These are phyloP conservation scores for Leccinum longicurvipes DNA, from an alignment of 768 basidiomycete species.

Conservation along the genomic window DNA sequence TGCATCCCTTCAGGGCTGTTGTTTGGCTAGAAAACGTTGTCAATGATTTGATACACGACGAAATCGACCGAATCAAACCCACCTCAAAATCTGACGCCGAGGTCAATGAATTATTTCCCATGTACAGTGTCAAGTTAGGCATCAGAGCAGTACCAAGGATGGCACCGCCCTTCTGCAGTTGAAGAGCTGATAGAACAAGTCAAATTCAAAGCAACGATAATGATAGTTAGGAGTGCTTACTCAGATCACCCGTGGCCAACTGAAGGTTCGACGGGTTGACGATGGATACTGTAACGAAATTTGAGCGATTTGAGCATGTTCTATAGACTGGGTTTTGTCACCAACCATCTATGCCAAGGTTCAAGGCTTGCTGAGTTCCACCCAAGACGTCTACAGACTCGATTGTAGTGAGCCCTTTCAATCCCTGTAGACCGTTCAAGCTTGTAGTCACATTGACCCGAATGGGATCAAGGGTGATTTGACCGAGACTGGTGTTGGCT, in stretches of 20 bases:
- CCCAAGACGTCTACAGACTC: conserved; percentile 62
- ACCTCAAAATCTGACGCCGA: conserved; percentile 53
- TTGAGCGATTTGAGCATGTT: not conserved
- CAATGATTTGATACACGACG: not conserved
- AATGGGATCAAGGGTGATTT: conserved; percentile 68
- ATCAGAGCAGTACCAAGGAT: conserved; percentile 59
- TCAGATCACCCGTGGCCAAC: conserved; percentile 58
- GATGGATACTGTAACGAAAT: conserved; percentile 46
- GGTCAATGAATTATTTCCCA: conserved; percentile 56
- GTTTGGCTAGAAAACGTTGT: conserved; percentile 46
- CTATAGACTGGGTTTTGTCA: not conserved
- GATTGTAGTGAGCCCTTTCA: conserved; percentile 55
- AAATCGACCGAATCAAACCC: not conserved
- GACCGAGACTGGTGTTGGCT: conserved; percentile 59
- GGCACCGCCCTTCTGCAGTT: conserved; percentile 49
- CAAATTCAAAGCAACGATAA: not conserved
- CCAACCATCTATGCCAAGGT: conserved; percentile 56
- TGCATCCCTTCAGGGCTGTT: conserved; percentile 53
- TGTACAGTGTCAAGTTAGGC: conserved; percentile 54
- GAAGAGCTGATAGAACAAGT: conserved; percentile 41
- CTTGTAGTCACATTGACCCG: conserved; percentile 65
- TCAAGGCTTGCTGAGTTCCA: conserved; percentile 56
- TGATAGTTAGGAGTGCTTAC: conserved; percentile 35
- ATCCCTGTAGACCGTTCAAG: conserved; percentile 57
- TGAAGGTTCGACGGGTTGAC: conserved; percentile 67